These are phyloP conservation scores for Grosmannia clavigera DNA, from an alignment of 2,329 filamentous ascomycete genomes.

Conservation along the genomic window DNA sequence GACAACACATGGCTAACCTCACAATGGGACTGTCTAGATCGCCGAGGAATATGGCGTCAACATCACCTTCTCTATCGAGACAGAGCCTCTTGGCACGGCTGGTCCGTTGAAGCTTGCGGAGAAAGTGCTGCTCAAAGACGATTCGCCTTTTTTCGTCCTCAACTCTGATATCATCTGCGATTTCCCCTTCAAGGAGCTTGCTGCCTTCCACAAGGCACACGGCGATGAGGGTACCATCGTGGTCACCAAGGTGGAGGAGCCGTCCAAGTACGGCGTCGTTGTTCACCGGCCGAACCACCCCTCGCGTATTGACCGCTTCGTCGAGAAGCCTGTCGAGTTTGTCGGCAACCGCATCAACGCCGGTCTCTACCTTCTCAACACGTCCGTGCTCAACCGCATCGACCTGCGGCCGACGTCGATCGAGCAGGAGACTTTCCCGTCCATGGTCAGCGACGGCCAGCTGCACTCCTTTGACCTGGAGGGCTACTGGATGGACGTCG, in stretches of 20 bases:
- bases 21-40: conserved; percentile 41
- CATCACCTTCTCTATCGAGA: conserved; percentile 95
- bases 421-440: conserved; percentile 97
- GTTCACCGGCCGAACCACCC: conserved; percentile 91
- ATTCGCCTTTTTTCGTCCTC: conserved; percentile 91
- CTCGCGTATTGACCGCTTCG: conserved; percentile 92
- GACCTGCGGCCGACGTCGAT: conserved; percentile 94
- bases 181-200: conserved; percentile 84
- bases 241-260: conserved; percentile 97
- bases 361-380: conserved; percentile 96
- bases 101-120: conserved; percentile 93
- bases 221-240: conserved; percentile 95
- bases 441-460: conserved; percentile 78
- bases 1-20: not conserved
- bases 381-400: conserved; percentile 78
- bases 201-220: conserved; percentile 83
- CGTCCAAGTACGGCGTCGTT: conserved; percentile 96
- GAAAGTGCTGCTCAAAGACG: conserved; percentile 82
- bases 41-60: conserved; percentile 85
- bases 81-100: conserved; percentile 87
- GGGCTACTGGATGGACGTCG: conserved; percentile 99
- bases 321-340: conserved; percentile 98
- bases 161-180: conserved; percentile 99
- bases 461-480: conserved; percentile 94
- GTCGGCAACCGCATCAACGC: conserved; percentile 98